A percentile compares a stretch with the other conserved stretches of the same genome.
Conservation (phyloP, 202 grass and related monocot genomes). For the Zizania palustris region DNA sequence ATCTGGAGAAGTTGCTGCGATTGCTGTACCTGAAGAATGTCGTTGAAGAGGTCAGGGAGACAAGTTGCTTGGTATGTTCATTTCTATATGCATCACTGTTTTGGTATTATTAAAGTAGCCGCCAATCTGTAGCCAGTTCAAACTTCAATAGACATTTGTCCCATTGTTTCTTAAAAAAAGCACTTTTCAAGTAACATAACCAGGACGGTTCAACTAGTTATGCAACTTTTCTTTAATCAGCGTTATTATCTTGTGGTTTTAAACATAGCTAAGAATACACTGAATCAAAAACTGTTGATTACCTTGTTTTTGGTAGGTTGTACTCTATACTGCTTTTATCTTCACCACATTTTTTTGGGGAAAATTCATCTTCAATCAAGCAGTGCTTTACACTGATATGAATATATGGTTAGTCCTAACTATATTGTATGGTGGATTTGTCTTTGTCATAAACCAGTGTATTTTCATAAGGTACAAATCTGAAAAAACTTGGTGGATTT, state of each 20-base stretch:
- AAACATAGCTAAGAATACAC: background rate
- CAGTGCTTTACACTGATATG: constrained; percentile 4
- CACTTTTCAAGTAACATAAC: background rate
- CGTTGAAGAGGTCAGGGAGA: constrained; percentile 81
- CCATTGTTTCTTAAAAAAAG: background rate
- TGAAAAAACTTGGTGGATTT: background rate
- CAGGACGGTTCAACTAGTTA: background rate
- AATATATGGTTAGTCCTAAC: constrained; percentile 17
- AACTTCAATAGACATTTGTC: background rate
- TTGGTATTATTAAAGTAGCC: constrained; percentile 6
- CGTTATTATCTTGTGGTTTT: background rate
- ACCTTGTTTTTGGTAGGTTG: background rate
- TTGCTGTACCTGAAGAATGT: constrained; percentile 92
- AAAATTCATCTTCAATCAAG: background rate
- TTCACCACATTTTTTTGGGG: background rate
- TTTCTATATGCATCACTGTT: constrained; percentile 20
- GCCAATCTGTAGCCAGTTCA: background rate
- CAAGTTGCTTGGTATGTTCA: constrained; percentile 80
- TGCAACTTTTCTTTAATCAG: background rate
- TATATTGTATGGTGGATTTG: constrained; percentile 15
- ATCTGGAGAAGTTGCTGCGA: constrained; percentile 87
- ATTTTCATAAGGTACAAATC: background rate
- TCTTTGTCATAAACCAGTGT: background rate
- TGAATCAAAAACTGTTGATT: background rate
- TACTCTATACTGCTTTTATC: background rate